Conservation (phyloP, 345 rosid genomes). For the Psidium guajava region DNA sequence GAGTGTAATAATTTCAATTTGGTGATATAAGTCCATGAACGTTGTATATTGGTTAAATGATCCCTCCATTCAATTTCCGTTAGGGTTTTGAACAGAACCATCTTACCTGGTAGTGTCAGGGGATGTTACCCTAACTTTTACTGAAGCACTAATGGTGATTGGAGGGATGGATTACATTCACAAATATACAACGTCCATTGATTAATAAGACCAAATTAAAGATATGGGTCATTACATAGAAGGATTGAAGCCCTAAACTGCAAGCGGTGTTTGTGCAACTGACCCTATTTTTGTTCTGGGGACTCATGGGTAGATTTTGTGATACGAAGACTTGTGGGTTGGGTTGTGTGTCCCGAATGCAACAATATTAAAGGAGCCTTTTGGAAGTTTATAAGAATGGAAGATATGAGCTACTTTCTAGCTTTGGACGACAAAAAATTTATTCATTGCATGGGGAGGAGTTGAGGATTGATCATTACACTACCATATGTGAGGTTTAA, state of each 20-base stretch:
- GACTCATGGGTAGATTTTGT: not conserved
- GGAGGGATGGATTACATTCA: not conserved
- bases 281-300: not conserved
- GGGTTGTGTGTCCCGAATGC: not conserved
- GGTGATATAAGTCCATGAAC: not conserved
- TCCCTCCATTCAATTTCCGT: not conserved
- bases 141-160: not conserved
- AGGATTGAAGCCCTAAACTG: not conserved
- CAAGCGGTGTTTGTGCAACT: not conserved
- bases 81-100: not conserved
- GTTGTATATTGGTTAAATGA: not conserved
- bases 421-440: not conserved
- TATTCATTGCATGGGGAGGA: not conserved
- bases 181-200: not conserved
- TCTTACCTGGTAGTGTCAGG: not conserved
- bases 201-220: not conserved
- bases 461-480: not conserved
- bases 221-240: not conserved
- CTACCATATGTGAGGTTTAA: not conserved
- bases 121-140: not conserved
- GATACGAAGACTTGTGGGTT: not conserved
- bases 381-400: not conserved
- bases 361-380: not conserved
- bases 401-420: not conserved
- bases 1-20: not conserved